phyloP scores from a whole-genome alignment of 495 filamentous ascomycete genomes.

The Trichocladium uniseriatum region DNA sequence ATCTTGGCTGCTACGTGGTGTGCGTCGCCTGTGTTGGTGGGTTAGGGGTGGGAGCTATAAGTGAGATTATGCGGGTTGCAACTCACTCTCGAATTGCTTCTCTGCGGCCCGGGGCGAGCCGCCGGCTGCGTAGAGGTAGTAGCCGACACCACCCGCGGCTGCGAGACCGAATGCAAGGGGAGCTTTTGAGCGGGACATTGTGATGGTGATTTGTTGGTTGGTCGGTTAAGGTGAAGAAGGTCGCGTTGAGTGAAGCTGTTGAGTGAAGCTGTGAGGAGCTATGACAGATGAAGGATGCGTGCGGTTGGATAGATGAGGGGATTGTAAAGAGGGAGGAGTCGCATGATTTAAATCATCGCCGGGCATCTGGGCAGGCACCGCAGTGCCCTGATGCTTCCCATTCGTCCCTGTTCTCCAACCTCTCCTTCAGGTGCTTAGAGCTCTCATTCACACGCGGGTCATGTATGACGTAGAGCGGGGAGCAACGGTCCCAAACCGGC shows the following conservation, averaged over 20 bases:
- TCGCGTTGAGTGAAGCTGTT: too few species aligned
- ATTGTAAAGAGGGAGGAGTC: neutral
- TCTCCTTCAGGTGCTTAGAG: neutral
- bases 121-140: conserved; percentile 87
- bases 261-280: too few species aligned
- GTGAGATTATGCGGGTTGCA: neutral
- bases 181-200: conserved; percentile 46
- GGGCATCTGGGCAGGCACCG: neutral
- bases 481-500: too few species aligned
- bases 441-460: neutral
- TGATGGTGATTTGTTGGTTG: conserved; percentile 7
- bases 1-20: conserved; percentile 55
- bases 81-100: conserved; percentile 68
- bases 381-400: neutral
- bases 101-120: conserved; percentile 72
- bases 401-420: neutral
- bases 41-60: too few species aligned
- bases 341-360: neutral
- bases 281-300: too few species aligned
- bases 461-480: neutral
- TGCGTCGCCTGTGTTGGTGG: conserved; percentile 48
- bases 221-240: neutral
- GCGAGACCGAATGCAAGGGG: conserved; percentile 51
- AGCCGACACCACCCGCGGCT: conserved; percentile 61
- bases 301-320: too few species aligned